A percentile compares a stretch with the other conserved stretches of the same genome.
Conservation (phyloP, 805 yeast species). For the Wickerhamomyces xylosicus region DNA sequence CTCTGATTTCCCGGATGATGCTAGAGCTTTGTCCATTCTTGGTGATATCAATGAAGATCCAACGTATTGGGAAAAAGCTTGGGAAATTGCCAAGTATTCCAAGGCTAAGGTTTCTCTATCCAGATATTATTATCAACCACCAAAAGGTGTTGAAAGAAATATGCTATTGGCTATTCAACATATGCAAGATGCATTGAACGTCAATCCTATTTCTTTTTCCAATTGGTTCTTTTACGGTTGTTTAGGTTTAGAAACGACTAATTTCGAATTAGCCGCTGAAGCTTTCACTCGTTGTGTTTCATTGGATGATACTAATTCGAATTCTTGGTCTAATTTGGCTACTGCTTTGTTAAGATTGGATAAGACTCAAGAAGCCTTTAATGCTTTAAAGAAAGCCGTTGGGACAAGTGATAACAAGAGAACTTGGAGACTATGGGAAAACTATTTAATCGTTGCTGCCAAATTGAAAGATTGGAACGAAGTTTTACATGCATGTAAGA, state of each 20-base stretch:
- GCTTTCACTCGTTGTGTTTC: conserved; percentile 89
- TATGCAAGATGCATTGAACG: conserved; percentile 62
- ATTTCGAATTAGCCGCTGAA: conserved; percentile 73
- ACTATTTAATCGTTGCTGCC: conserved; percentile 72
- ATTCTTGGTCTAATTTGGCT: conserved; percentile 89
- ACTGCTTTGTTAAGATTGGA: conserved; percentile 59
- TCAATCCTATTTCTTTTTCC: conserved; percentile 64
- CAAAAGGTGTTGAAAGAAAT: conserved; percentile 46
- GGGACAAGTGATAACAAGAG: conserved; percentile 54
- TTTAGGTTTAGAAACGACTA: conserved; percentile 63
- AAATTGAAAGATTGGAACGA: conserved; percentile 84
- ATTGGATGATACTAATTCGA: conserved; percentile 67
- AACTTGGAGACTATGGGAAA: conserved; percentile 89
- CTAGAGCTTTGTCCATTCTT: conserved; percentile 70
- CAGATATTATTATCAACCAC: conserved; percentile 59
- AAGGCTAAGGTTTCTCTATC: conserved; percentile 82
- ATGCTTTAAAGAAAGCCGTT: conserved; percentile 75
- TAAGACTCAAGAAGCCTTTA: conserved; percentile 69
- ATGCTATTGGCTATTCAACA: conserved; percentile 47
- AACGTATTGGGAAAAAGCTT: conserved; percentile 67
- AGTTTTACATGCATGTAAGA: conserved; percentile 65
- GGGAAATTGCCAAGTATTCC: conserved; percentile 77
- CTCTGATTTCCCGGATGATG: conserved; percentile 53
- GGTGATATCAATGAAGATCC: conserved; percentile 85
- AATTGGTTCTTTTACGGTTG: conserved; percentile 94